Evolutionary conservation across 805 yeast genomes (phyloP).

Genomic region (Scheffersomyces coipomensis): DNA sequence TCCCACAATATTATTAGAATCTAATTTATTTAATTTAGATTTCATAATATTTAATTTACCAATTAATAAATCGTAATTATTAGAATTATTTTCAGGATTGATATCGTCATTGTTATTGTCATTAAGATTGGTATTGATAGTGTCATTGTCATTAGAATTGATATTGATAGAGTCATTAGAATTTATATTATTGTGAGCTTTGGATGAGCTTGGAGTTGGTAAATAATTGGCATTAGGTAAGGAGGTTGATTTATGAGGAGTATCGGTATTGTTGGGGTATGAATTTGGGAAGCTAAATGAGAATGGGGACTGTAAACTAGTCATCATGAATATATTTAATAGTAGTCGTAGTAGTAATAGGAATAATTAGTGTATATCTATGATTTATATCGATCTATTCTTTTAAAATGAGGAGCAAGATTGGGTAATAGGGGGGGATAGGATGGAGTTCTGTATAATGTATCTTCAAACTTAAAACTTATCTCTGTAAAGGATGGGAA

Average conservation of each 20-base stretch:
- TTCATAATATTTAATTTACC: background rate
- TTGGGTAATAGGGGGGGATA: no score
- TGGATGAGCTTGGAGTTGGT: background rate
- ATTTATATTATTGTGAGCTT: background rate
- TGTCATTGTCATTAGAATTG: background rate
- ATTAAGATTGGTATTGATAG: background rate
- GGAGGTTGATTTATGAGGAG: background rate
- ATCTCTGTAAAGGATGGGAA: no score
- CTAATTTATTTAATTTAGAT: background rate
- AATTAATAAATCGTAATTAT: background rate
- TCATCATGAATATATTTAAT: no score
- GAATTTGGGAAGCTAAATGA: background rate
- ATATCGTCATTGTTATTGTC: background rate
- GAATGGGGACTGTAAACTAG: background rate
- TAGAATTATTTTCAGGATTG: background rate
- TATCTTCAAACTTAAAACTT: no score
- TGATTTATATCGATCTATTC: no score
- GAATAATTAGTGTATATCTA: no score
- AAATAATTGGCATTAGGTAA: conserved; percentile 1
- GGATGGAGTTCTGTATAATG: no score
- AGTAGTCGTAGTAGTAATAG: no score
- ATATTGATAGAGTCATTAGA: background rate
- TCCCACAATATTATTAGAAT: background rate
- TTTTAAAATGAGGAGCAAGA: no score
- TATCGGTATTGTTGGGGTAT: background rate